Percentiles rank a stretch among this genome's conserved stretches.
Evolutionary conservation across 2,329 filamentous ascomycete genomes (phyloP).

Genomic region (Hymenoscyphus fraxineus): DNA sequence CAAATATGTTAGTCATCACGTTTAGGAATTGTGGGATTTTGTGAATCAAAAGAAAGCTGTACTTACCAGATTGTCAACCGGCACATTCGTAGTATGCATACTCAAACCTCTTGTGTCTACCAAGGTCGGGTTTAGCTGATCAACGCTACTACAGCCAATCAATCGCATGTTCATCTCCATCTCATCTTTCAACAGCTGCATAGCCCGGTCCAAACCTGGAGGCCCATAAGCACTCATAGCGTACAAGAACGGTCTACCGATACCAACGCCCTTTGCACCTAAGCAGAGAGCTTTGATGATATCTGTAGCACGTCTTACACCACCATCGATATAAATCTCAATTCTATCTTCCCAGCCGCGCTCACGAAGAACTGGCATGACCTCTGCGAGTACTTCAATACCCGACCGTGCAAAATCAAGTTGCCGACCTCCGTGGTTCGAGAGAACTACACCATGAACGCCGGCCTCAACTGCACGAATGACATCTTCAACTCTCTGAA

Average conservation of each 20-base stretch:
- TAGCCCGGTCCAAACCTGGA: slow-evolving; percentile 82
- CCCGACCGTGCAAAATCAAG: slow-evolving; percentile 87
- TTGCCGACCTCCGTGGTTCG: slow-evolving; percentile 93
- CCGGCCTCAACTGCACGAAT: slow-evolving; percentile 78
- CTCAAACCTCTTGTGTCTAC: slow-evolving; percentile 72
- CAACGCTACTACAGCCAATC: slow-evolving; percentile 72
- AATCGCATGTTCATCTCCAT: slow-evolving; percentile 99
- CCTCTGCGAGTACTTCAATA: slow-evolving; percentile 87
- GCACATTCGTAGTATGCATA: slow-evolving; percentile 55
- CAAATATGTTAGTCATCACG: slow-evolving; percentile 9
- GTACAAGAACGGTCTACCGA: slow-evolving; percentile 91
- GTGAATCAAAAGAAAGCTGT: background rate
- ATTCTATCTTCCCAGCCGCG: slow-evolving; percentile 71
- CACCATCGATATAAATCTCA: slow-evolving; percentile 89
- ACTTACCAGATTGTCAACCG: slow-evolving; percentile 53
- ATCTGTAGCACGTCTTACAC: slow-evolving; percentile 84
- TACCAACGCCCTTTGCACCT: slow-evolving; percentile 87
- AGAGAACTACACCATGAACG: slow-evolving; percentile 86
- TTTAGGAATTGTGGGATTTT: slow-evolving; percentile 8
- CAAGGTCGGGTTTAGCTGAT: slow-evolving; percentile 75
- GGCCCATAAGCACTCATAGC: slow-evolving; percentile 92
- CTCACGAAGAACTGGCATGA: slow-evolving; percentile 79
- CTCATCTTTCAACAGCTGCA: slow-evolving; percentile 91
- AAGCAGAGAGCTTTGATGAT: slow-evolving; percentile 94
- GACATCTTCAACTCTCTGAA: slow-evolving; percentile 94